These are phyloP conservation scores for Ceratocystis diversiconidia DNA, from an alignment of 2,329 filamentous ascomycete species.

Conservation along the genomic window DNA sequence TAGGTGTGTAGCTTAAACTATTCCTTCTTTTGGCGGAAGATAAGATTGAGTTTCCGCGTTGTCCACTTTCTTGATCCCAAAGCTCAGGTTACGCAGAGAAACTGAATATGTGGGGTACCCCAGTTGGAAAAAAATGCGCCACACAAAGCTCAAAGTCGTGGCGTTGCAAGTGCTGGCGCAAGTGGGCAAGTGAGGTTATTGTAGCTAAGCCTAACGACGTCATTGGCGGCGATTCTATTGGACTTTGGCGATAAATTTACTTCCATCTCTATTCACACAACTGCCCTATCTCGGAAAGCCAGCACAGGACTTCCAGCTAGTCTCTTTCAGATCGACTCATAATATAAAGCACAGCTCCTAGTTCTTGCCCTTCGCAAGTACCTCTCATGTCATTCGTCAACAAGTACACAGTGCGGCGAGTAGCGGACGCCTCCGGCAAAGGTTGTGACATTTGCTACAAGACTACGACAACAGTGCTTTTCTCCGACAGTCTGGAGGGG, in stretches of 20 bases:
- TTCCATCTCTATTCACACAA: too few relatives aligned
- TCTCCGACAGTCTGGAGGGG: constrained; percentile 27
- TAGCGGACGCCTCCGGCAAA: constrained; percentile 71
- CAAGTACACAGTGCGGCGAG: constrained; percentile 69
- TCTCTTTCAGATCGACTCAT: too few relatives aligned
- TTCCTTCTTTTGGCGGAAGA: neutral
- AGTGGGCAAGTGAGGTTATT: neutral
- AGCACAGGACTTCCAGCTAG: too few relatives aligned
- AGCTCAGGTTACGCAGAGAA: neutral
- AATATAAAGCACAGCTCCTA: too few relatives aligned
- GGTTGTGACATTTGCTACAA: constrained; percentile 88
- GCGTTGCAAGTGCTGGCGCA: too few relatives aligned
- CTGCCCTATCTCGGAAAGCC: too few relatives aligned
- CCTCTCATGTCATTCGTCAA: constrained; percentile 50
- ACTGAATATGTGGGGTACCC: neutral
- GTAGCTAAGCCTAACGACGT: neutral
- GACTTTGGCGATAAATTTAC: neutral
- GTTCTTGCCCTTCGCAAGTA: neutral
- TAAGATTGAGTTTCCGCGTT: neutral
- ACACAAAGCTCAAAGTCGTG: neutral
- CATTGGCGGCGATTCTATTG: neutral
- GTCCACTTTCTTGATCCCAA: neutral
- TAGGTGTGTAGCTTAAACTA: neutral
- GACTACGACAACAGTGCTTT: constrained; percentile 70
- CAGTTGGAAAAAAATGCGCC: neutral